Percentiles rank a stretch among this genome's conserved stretches.
Evolutionary conservation across 805 yeast species (phyloP).

Genomic region (Candida montana): DNA sequence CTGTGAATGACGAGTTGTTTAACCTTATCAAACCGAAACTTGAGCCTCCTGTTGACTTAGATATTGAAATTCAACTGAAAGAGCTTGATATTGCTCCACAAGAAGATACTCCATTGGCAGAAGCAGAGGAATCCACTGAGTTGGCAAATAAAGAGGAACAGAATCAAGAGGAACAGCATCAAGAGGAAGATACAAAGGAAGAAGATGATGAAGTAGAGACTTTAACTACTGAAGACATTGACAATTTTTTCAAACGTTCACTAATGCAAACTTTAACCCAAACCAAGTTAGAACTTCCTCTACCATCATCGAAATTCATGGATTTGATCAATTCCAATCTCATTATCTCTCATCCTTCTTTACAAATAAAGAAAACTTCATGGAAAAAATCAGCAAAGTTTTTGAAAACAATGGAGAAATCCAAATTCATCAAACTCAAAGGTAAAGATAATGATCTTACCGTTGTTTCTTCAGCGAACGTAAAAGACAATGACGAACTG

Average conservation of each 20-base stretch:
- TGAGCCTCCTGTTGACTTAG: constrained; percentile 37
- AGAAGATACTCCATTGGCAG: constrained; percentile 10
- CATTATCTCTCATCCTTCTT: constrained; percentile 56
- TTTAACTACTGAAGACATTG: constrained; percentile 60
- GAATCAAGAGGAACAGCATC: constrained; percentile 7
- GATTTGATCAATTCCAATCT: constrained; percentile 62
- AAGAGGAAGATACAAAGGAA: constrained; percentile 8
- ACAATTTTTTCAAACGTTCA: constrained; percentile 67
- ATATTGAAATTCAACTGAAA: constrained; percentile 20
- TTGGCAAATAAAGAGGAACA: constrained; percentile 6
- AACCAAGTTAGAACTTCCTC: constrained; percentile 56
- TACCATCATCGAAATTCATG: constrained; percentile 70
- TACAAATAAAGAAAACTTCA: constrained; percentile 70
- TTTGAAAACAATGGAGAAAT: constrained; percentile 80
- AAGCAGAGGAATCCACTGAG: constrained; percentile 8
- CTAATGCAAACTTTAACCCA: constrained; percentile 62
- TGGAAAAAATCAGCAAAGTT: constrained; percentile 90
- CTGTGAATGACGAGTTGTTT: constrained; percentile 59
- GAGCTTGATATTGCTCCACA: constrained; percentile 14
- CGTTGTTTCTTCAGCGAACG: constrained; percentile 45
- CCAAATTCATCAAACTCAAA: constrained; percentile 58
- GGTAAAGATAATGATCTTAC: constrained; percentile 83
- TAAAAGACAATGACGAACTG: constrained; percentile 40
- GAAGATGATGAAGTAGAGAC: constrained; percentile 14
- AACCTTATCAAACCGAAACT: constrained; percentile 42